phyloP scores from a whole-genome alignment of 495 filamentous ascomycete species.

The Annulohypoxylon nitens region DNA sequence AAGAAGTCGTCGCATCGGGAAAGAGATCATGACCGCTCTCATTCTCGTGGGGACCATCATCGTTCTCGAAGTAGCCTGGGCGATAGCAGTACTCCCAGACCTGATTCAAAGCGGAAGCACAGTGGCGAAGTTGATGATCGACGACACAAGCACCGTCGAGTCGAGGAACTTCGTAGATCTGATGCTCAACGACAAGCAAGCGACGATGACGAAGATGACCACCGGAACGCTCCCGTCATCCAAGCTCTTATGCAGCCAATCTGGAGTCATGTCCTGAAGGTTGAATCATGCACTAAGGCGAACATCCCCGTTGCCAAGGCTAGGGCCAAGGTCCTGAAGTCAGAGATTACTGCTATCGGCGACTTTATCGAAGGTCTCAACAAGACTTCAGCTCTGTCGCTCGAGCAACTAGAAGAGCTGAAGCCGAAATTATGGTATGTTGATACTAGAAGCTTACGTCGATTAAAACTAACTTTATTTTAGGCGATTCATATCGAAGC shows the following conservation, averaged over 20 bases:
- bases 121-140: constrained; percentile 51
- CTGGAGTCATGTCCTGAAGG: constrained; percentile 57
- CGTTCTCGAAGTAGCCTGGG: constrained; percentile 62
- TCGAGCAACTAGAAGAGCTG: constrained; percentile 55
- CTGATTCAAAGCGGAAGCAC: constrained; percentile 62
- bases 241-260: constrained; percentile 61
- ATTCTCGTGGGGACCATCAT: constrained; percentile 59
- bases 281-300: constrained; percentile 59
- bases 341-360: constrained; percentile 61
- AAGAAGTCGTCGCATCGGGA: constrained; percentile 59
- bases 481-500: constrained; percentile 53
- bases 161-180: constrained; percentile 52
- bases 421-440: constrained; percentile 64
- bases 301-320: constrained; percentile 59
- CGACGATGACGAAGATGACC: constrained; percentile 56
- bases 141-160: constrained; percentile 53
- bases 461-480: constrained; percentile 21
- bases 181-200: constrained; percentile 47
- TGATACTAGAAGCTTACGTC: neutral
- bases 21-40: constrained; percentile 56
- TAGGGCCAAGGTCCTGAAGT: constrained; percentile 60
- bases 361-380: constrained; percentile 59
- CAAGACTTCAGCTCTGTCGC: constrained; percentile 51
- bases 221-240: constrained; percentile 58
- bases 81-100: constrained; percentile 59